These are phyloP conservation scores for Silene vulgaris DNA, from an alignment of 179 eudicot species.

Conservation along the genomic window DNA sequence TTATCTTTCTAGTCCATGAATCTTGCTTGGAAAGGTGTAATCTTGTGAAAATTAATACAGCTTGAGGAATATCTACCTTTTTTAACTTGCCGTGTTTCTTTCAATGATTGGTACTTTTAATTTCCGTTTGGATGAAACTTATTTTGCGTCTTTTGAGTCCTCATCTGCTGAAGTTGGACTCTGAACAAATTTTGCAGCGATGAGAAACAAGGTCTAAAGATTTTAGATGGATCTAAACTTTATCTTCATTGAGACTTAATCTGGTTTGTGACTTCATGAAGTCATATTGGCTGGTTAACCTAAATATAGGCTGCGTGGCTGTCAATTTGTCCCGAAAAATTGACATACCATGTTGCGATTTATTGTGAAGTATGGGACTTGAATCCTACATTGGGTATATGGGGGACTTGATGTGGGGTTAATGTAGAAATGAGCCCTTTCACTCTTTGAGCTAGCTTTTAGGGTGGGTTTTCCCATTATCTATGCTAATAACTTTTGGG, in stretches of 20 bases:
- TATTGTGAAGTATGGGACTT: not conserved
- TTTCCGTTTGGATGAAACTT: not conserved
- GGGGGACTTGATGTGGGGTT: not conserved
- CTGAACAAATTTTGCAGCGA: not conserved
- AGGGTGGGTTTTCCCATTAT: not conserved
- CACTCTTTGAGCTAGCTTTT: not conserved
- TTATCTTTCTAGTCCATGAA: not conserved
- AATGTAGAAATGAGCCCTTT: not conserved
- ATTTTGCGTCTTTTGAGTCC: not conserved
- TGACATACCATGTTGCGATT: no score
- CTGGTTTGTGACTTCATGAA: not conserved
- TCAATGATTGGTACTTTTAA: not conserved
- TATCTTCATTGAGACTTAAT: not conserved
- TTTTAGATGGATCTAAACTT: conserved; percentile 3
- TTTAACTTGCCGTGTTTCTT: not conserved
- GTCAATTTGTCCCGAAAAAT: not conserved
- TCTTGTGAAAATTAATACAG: not conserved
- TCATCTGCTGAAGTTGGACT: not conserved
- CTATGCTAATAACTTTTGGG: not conserved
- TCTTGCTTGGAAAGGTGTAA: not conserved
- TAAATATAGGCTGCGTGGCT: not conserved
- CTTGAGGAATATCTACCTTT: not conserved
- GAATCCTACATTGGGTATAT: not conserved
- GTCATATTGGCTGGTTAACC: not conserved
- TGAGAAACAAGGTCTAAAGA: not conserved